Conservation (phyloP, 352 stramenopile species). For the Saprolegnia parasitica region DNA sequence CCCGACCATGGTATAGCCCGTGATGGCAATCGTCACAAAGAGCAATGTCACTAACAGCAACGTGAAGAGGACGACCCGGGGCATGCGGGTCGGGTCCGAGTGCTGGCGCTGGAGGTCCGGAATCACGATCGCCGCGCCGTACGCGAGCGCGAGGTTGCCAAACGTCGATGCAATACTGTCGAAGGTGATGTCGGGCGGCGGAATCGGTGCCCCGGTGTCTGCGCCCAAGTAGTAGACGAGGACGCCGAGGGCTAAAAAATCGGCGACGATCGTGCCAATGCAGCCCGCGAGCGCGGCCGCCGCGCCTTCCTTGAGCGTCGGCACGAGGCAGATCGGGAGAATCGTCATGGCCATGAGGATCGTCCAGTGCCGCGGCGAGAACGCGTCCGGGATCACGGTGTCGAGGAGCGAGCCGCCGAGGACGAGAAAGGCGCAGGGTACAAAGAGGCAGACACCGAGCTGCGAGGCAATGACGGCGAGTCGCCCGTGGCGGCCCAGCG, state of each 20-base stretch:
- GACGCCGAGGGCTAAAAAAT: constrained; percentile 29
- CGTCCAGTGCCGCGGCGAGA: constrained; percentile 22
- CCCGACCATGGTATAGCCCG: constrained; percentile 31
- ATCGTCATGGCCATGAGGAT: constrained; percentile 29
- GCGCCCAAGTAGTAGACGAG: constrained; percentile 24
- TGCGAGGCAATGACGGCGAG: constrained; percentile 29
- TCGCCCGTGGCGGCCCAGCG: constrained; percentile 26
- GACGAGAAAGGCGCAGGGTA: constrained; percentile 29
- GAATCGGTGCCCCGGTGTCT: neutral
- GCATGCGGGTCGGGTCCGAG: constrained; percentile 31
- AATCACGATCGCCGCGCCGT: constrained; percentile 29
- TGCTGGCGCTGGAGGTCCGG: constrained; percentile 29
- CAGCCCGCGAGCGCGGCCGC: constrained; percentile 28
- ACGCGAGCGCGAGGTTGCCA: constrained; percentile 30
- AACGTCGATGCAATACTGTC: constrained; percentile 29
- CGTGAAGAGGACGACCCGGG: constrained; percentile 31
- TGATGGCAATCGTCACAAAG: constrained; percentile 29
- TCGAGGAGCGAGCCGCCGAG: constrained; percentile 28
- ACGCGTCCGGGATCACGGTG: constrained; percentile 27
- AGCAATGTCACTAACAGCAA: constrained; percentile 28
- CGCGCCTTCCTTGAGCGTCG: constrained; percentile 30
- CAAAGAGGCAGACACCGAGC: constrained; percentile 29
- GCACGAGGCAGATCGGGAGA: constrained; percentile 20
- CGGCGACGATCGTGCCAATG: constrained; percentile 28
- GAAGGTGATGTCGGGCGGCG: constrained; percentile 23